Evolutionary conservation across 2,329 filamentous ascomycete genomes (phyloP).

Genomic region (Escovopsis sp.): DNA sequence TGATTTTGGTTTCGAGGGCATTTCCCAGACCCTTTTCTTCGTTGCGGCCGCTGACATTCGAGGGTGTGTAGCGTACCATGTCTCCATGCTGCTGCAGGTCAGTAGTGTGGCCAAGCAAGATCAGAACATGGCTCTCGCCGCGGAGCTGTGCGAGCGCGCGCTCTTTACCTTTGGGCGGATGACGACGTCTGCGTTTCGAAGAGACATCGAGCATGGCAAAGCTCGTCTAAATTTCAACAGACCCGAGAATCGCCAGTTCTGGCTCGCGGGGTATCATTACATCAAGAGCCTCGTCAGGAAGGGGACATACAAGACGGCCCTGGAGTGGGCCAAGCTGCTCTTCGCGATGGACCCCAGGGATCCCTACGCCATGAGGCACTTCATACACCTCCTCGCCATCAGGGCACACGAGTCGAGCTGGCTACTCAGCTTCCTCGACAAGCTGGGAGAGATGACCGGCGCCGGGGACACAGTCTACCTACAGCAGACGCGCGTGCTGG

Average conservation of each 20-base stretch:
- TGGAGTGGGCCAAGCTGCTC: constrained; percentile 85
- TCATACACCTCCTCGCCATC: constrained; percentile 75
- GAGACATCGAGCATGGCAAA: constrained; percentile 59
- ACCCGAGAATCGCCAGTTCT: constrained; percentile 84
- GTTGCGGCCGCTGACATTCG: not conserved
- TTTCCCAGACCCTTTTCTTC: not conserved
- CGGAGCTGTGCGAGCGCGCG: constrained; percentile 78
- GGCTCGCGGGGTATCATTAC: constrained; percentile 80
- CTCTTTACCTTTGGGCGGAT: constrained; percentile 89
- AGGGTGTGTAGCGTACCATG: constrained; percentile 54
- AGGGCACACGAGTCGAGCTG: constrained; percentile 63
- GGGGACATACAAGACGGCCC: constrained; percentile 83
- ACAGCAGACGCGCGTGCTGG: constrained; percentile 61
- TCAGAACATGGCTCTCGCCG: constrained; percentile 70
- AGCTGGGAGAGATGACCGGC: constrained; percentile 20
- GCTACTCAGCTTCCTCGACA: constrained; percentile 53
- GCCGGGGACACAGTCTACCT: constrained; percentile 47
- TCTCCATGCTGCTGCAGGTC: constrained; percentile 85
- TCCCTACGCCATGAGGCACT: constrained; percentile 67
- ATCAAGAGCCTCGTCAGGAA: constrained; percentile 74
- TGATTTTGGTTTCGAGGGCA: not conserved
- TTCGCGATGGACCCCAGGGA: constrained; percentile 62
- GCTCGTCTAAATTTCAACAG: constrained; percentile 68
- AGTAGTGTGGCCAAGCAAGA: constrained; percentile 87
- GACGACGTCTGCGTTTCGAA: constrained; percentile 67